Base-by-base conservation (phyloP, 208 protist species). In the Acanthamoeba divionensis region DNA sequence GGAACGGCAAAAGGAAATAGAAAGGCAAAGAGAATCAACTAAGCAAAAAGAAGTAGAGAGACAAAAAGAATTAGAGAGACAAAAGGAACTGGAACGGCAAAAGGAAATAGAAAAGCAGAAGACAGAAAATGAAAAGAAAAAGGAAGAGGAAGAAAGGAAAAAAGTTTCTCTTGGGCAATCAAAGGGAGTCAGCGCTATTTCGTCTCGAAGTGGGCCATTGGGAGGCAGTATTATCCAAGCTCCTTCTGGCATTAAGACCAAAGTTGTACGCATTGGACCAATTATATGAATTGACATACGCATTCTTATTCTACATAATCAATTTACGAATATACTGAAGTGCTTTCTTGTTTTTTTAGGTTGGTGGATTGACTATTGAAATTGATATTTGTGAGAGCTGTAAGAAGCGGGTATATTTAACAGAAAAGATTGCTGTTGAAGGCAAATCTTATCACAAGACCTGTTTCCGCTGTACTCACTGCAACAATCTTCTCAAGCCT, bases 401-500 rank as follows among this genome's bases (percentile, higher is more conserved):
- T 31, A 24, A 60, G 47, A 83, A 83, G 73, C 38, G 73, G 7
- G 73, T 83, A 18, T 83, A 83, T 24, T 7, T 83, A 5, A 83
- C 73, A 9, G 73, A 83, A 24, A 83, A 83, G 73, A 33, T 80
- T 52, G 10, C 73, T 5, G 73, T 83, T 26, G 73, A 83, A 29
- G 48, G 48, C 5, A 83, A 55, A 50, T 75, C 66, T n/a, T 94
- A 91, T 80, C 92, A 94, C 62, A 94, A 94, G 75, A 62, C 63
- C 38, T 94, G 92, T 44, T 91, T 94, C 41, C 86, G 90, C 47
- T 94, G 92, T 24, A 55, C 54, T 13, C 91, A 93, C 26, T 94
- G 92, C 63, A 94, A 94, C 62, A 88, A 86, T 55, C 83, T 85
- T n/a, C 63, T 94, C 4, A 86, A 41, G 9, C 65, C 91, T 18